These are phyloP conservation scores for Beauveria scarabaeidicola DNA, from an alignment of 2,329 filamentous ascomycete species.

Conservation along the genomic window DNA sequence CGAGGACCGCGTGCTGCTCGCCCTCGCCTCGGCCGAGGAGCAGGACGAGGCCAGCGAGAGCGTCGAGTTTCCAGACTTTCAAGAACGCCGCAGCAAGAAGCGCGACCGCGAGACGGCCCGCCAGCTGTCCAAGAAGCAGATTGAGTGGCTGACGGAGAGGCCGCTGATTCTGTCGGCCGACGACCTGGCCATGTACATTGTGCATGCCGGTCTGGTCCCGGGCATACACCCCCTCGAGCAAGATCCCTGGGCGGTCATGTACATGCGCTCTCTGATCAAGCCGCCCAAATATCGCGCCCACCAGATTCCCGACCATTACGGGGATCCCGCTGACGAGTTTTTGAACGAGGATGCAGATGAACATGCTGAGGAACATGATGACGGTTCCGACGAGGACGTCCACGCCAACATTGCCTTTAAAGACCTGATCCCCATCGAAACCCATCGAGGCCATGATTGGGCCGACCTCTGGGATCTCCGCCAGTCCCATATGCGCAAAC, in stretches of 20 bases:
- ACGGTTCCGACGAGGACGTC: conserved; percentile 14
- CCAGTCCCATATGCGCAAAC: conserved; percentile 29
- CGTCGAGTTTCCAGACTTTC: not conserved
- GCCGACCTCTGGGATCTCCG: conserved; percentile 51
- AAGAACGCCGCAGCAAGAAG: not conserved
- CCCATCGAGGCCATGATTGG: conserved; percentile 55
- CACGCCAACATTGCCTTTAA: conserved; percentile 15
- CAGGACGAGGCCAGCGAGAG: not conserved
- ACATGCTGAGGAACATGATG: conserved; percentile 14
- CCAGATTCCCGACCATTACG: conserved; percentile 26
- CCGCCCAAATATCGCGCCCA: conserved; percentile 31
- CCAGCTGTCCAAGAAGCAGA: conserved; percentile 45
- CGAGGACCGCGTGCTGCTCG: conserved; percentile 75
- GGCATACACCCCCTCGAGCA: conserved; percentile 60
- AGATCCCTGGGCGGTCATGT: conserved; percentile 78
- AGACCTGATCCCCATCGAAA: conserved; percentile 28
- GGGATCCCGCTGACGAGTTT: not conserved
- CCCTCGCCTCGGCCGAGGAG: conserved; percentile 31
- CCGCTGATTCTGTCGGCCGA: conserved; percentile 74
- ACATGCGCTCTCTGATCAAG: conserved; percentile 72
- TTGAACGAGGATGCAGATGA: not conserved
- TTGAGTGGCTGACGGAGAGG: conserved; percentile 59
- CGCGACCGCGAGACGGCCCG: conserved; percentile 12
- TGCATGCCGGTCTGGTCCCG: conserved; percentile 80
- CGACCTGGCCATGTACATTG: conserved; percentile 56